Base-by-base conservation (phyloP, 257 asterid genomes). In the Solanum ossicruentum region DNA sequence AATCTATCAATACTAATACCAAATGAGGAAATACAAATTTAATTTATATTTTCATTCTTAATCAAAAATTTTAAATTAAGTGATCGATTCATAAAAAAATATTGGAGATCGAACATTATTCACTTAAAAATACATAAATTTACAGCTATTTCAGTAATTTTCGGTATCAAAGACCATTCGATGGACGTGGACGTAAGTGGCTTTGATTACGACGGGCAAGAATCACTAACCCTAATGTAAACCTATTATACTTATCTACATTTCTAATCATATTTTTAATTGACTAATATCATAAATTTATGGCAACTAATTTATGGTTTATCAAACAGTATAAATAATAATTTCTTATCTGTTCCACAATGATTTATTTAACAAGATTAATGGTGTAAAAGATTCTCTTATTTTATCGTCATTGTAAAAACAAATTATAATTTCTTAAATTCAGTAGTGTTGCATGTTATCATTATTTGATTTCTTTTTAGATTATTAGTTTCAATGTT, bases 11-110 rank as follows among this genome's bases (percentile, higher is more conserved):
- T 26, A 52, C 3, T 26, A 52, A 52, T 78, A 84, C 94, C 93
- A 91, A 90, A 91, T 86, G 88, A 87, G 92, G 96, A 89, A 93
- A 91, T 90, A 84, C 84, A 21, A 71, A 54, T 43, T 71, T 84
- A 54, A 63, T 2, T 2, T 63, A 23, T 2, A 11, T 23, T 0
- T 5, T 1, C 16, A 6, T 0, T 0, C 2, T 6, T 11, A 63
- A 63, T 63, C 10, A 63, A 63, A 12, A 2, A 0, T 23, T 12
- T 63, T 5, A 0, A 21, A 21, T 61, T 60, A 36, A 4, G 41
- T 36, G 41, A 36, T 36, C 1, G 41, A 36, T 36, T 4, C 6
- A 36, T 36, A 36, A 4, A 36, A 36, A 36, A 4, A 36, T 36
- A 36, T 36, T 6, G 41, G 0, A 36, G 6, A 36, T 5, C 41